These are phyloP conservation scores for Cyclotella baltica DNA, from an alignment of 108 stramenopile species.

Conservation along the genomic window DNA sequence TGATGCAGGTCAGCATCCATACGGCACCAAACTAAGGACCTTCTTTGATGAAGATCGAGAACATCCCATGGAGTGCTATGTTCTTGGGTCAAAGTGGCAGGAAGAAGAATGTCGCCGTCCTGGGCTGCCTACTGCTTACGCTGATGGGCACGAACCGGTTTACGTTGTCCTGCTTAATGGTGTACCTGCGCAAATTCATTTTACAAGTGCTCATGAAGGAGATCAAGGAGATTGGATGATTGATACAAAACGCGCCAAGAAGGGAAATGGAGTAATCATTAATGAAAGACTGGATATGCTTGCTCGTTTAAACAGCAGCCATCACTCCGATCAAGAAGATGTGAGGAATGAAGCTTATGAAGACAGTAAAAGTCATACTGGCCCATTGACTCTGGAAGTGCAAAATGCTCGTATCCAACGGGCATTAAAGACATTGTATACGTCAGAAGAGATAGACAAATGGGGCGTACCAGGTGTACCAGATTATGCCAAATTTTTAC, in stretches of 20 bases:
- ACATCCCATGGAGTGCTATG: constrained; percentile 36
- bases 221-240: constrained; percentile 43
- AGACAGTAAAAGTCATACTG: neutral
- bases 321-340: constrained; percentile 1
- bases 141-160: constrained; percentile 26
- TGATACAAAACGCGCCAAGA: neutral
- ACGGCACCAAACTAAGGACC: constrained; percentile 39
- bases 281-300: constrained; percentile 33
- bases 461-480: constrained; percentile 13
- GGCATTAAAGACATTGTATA: constrained; percentile 18
- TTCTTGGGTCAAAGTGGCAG: constrained; percentile 46
- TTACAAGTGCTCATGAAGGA: constrained; percentile 37
- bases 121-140: neutral
- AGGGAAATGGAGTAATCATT: constrained; percentile 7
- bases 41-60: constrained; percentile 54
- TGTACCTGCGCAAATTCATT: constrained; percentile 34
- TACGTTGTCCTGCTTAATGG: constrained; percentile 50
- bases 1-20: constrained; percentile 37
- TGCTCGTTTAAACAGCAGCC: constrained; percentile 17
- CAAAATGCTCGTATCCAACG: constrained; percentile 19
- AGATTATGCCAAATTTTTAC: constrained; percentile 8
- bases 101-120: neutral
- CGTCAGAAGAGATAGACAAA: neutral
- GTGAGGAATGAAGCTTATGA: constrained; percentile 4
- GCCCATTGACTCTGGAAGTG: neutral